Conservation (phyloP, 805 yeast genomes). For the Yarrowia sp. region DNA sequence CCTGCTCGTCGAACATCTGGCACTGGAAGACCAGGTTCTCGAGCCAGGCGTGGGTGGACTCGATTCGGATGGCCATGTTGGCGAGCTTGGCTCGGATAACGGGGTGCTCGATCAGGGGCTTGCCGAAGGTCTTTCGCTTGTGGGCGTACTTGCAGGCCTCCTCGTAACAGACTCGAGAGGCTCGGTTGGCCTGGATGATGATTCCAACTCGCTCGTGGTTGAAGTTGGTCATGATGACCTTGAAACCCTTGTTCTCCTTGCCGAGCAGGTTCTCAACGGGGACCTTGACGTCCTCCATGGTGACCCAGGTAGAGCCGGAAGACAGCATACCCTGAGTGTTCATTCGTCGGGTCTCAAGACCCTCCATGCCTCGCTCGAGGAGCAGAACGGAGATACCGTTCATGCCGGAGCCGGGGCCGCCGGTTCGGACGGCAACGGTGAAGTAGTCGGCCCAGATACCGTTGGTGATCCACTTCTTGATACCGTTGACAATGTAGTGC, state of each 20-base stretch:
- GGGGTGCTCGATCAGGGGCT: constrained; percentile 43
- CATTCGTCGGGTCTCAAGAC: constrained; percentile 42
- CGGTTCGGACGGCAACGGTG: constrained; percentile 48
- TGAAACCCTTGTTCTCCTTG: constrained; percentile 44
- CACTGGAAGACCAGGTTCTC: constrained; percentile 42
- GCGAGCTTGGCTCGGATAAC: constrained; percentile 46
- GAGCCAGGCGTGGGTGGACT: constrained; percentile 44
- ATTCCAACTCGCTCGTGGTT: constrained; percentile 46
- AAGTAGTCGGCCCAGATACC: constrained; percentile 46
- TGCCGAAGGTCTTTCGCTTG: constrained; percentile 45
- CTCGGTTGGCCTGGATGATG: constrained; percentile 43
- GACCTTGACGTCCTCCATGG: constrained; percentile 46
- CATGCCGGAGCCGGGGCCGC: constrained; percentile 41
- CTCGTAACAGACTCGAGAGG: constrained; percentile 42
- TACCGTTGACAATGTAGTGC: constrained; percentile 43
- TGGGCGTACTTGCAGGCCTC: constrained; percentile 44
- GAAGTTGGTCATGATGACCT: constrained; percentile 45
- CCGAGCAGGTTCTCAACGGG: constrained; percentile 45
- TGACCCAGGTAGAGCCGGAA: constrained; percentile 44
- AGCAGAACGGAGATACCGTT: constrained; percentile 43
- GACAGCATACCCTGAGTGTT: constrained; percentile 45
- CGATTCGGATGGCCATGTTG: constrained; percentile 43
- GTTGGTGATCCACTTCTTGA: constrained; percentile 49
- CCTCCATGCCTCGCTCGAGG: constrained; percentile 42
- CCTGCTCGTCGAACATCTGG: constrained; percentile 37